Evolutionary conservation across 108 stramenopile species (phyloP).

Genomic region (Schizochytrium sp.): DNA sequence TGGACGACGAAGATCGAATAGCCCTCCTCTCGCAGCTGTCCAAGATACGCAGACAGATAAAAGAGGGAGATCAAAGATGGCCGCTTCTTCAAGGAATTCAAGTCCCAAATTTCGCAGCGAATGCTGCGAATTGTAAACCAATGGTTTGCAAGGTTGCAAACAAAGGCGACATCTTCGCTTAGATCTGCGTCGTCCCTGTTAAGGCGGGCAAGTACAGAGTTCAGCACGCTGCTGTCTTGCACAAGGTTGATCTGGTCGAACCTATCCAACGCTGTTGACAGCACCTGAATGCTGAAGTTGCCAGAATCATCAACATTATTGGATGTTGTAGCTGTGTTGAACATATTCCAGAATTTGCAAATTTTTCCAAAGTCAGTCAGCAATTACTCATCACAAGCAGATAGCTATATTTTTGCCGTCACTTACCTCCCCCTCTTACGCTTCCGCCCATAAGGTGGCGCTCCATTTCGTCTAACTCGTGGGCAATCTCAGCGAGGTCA

Average conservation of each 20-base stretch:
- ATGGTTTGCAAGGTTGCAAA: slow-evolving; percentile 54
- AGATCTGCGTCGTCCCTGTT: not conserved
- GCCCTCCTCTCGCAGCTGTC: slow-evolving; percentile 47
- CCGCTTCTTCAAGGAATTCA: slow-evolving; percentile 39
- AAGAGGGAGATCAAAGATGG: slow-evolving; percentile 33
- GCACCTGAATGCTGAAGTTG: slow-evolving; percentile 64
- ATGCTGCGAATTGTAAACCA: slow-evolving; percentile 54
- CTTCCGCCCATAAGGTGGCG: slow-evolving; percentile 79
- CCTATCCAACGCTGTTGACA: slow-evolving; percentile 45
- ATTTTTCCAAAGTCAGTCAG: not conserved
- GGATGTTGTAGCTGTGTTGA: not conserved
- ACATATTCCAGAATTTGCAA: not conserved
- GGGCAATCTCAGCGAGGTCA: slow-evolving; percentile 82
- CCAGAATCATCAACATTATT: slow-evolving; percentile 68
- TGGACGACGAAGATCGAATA: slow-evolving; percentile 48
- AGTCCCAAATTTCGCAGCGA: slow-evolving; percentile 28
- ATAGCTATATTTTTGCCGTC: slow-evolving; percentile 3
- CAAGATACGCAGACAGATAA: slow-evolving; percentile 34
- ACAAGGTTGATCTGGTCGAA: slow-evolving; percentile 35
- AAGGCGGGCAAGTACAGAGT: not conserved
- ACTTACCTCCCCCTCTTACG: slow-evolving; percentile 29
- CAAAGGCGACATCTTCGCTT: slow-evolving; percentile 24
- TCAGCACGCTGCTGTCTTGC: not conserved
- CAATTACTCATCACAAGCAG: not conserved
- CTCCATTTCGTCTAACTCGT: slow-evolving; percentile 86